phyloP scores from a whole-genome alignment of 129 eudicot genomes.

The Artemisia annua region DNA sequence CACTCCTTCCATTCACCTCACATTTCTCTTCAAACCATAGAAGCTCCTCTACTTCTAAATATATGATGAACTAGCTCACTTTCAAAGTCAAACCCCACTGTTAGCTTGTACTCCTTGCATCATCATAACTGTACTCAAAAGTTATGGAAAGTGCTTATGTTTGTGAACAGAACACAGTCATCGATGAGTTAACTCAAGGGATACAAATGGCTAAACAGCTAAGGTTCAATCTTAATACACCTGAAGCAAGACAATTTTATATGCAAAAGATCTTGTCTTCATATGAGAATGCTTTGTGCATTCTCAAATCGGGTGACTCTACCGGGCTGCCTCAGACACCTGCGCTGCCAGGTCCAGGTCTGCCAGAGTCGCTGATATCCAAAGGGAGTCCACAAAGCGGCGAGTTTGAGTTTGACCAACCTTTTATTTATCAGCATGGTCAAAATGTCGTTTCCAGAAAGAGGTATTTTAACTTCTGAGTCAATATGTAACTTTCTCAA shows the following conservation, averaged over 20 bases:
- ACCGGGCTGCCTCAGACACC: slow-evolving; percentile 31
- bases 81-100: slow-evolving; percentile 14
- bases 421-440: not conserved
- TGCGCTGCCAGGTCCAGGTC: slow-evolving; percentile 6
- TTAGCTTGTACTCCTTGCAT: not conserved
- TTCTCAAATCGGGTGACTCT: slow-evolving; percentile 53
- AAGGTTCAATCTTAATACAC: slow-evolving; percentile 40
- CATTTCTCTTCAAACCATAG: not conserved
- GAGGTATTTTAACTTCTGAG: too few species aligned
- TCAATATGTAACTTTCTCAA: too few species aligned
- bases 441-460: too few species aligned
- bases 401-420: slow-evolving; percentile 22
- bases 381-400: slow-evolving; percentile 43
- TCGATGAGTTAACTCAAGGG: slow-evolving; percentile 48
- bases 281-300: slow-evolving; percentile 53
- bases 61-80: slow-evolving; percentile 3
- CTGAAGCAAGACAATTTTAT: slow-evolving; percentile 39
- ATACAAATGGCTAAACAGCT: slow-evolving; percentile 61
- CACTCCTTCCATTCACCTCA: not conserved
- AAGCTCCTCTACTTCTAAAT: not conserved
- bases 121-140: not conserved
- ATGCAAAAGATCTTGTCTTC: slow-evolving; percentile 54
- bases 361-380: slow-evolving; percentile 46
- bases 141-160: not conserved
- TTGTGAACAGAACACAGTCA: slow-evolving; percentile 25